Percentiles rank a stretch among this genome's conserved stretches.
phyloP scores from a whole-genome alignment of 441 rosid species.

The Flueggea neowawraea region DNA sequence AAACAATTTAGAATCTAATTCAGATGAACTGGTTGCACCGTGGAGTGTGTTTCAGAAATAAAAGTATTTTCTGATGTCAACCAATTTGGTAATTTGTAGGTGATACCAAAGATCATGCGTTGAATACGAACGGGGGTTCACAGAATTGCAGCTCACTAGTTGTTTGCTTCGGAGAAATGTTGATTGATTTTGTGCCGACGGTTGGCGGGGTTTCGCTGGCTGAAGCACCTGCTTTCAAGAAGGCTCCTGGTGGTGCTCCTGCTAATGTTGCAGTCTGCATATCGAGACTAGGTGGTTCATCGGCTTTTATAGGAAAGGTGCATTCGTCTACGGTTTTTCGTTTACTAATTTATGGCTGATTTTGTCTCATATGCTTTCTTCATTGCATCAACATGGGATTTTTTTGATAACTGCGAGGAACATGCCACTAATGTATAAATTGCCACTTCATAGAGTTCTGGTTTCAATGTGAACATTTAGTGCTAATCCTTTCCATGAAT shows the following conservation, averaged over 20 bases:
- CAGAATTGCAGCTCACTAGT: constrained; percentile 37
- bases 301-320: constrained; percentile 99
- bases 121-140: constrained; percentile 3
- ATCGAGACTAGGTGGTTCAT: constrained; percentile 86
- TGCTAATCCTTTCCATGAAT: no score
- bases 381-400: not conserved
- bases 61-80: constrained; percentile 11
- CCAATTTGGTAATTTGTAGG: constrained; percentile 29
- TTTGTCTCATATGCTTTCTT: not conserved
- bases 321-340: constrained; percentile 7
- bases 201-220: constrained; percentile 90
- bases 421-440: no score
- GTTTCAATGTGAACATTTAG: no score
- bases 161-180: constrained; percentile 93
- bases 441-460: no score
- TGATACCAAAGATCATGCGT: constrained; percentile 30
- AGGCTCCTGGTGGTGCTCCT: constrained; percentile 99
- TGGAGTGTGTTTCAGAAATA: no score
- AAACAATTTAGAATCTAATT: no score
- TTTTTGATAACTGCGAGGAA: no score
- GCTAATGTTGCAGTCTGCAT: constrained; percentile 98
- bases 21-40: no score
- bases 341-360: not conserved
- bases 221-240: constrained; percentile 96
- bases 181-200: constrained; percentile 96